These are phyloP conservation scores for Aspergillus pseudoviridinutans DNA, from an alignment of 2,329 filamentous ascomycete genomes.

Conservation along the genomic window DNA sequence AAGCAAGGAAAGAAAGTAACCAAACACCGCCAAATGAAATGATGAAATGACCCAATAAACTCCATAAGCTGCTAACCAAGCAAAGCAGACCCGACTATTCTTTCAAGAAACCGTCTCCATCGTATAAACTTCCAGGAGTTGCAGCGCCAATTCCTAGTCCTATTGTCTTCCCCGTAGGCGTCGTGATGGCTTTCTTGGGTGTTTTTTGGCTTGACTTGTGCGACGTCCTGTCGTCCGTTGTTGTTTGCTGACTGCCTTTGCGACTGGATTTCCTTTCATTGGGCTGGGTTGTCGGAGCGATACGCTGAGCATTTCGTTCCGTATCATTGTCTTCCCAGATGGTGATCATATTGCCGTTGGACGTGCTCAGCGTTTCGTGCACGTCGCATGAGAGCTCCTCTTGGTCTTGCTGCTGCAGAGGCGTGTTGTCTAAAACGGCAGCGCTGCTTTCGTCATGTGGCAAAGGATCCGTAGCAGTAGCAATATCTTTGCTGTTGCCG, in stretches of 20 bases:
- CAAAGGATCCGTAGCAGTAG: background rate
- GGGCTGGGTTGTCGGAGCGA: constrained; percentile 2
- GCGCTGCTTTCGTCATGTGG: constrained; percentile 3
- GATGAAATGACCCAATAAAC: background rate
- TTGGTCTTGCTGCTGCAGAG: background rate
- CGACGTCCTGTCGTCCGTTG: constrained; percentile 10
- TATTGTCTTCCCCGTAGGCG: constrained; percentile 24
- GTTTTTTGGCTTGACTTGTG: constrained; percentile 13
- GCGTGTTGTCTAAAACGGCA: background rate
- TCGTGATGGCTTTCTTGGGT: constrained; percentile 20
- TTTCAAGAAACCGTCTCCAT: constrained; percentile 37
- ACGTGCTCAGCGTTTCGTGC: constrained; percentile 10
- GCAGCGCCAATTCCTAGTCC: constrained; percentile 28
- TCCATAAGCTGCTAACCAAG: constrained; percentile 1
- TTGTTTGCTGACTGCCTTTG: background rate
- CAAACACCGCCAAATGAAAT: background rate
- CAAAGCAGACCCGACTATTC: constrained; percentile 21
- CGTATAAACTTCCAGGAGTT: constrained; percentile 48
- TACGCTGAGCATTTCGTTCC: background rate
- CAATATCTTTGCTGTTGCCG: background rate
- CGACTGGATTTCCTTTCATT: background rate
- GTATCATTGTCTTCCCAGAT: constrained; percentile 39
- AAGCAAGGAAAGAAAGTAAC: constrained; percentile 6
- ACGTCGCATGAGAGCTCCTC: constrained; percentile 4
- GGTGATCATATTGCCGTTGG: constrained; percentile 26